Conservation (phyloP, 2,329 filamentous ascomycete species). For the Colletotrichum sp. region DNA sequence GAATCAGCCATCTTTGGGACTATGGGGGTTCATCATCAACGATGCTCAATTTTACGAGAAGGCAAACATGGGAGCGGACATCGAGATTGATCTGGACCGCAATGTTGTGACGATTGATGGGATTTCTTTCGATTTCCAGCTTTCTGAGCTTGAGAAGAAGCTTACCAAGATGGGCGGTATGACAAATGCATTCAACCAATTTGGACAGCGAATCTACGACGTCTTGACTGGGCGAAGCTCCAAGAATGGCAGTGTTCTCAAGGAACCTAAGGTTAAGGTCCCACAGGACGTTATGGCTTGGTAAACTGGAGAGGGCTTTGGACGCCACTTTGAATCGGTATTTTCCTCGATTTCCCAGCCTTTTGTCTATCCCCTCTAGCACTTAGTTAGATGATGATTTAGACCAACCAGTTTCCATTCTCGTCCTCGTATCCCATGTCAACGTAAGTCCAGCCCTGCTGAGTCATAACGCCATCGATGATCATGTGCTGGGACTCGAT, state of each 20-base stretch:
- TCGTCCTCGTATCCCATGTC: slow-evolving; percentile 34
- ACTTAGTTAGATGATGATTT: not conserved
- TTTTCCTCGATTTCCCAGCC: not conserved
- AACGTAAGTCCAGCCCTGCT: slow-evolving; percentile 26
- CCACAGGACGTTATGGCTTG: not conserved
- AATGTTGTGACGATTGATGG: slow-evolving; percentile 23
- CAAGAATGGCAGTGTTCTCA: not conserved
- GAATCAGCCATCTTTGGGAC: slow-evolving; percentile 49
- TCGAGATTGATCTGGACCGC: slow-evolving; percentile 38
- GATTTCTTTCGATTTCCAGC: slow-evolving; percentile 34
- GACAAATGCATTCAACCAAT: slow-evolving; percentile 41
- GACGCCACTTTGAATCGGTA: not conserved
- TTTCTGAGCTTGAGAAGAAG: slow-evolving; percentile 43
- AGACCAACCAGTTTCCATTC: slow-evolving; percentile 29
- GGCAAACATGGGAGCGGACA: slow-evolving; percentile 36
- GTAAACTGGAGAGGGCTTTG: not conserved
- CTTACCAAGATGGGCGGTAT: slow-evolving; percentile 42
- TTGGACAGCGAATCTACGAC: slow-evolving; percentile 32
- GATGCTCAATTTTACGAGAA: slow-evolving; percentile 42
- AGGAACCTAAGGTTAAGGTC: not conserved
- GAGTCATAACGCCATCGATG: slow-evolving; percentile 26
- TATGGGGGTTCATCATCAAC: slow-evolving; percentile 45
- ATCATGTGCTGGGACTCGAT: slow-evolving; percentile 20
- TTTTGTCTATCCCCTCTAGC: not conserved
- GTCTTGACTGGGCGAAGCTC: not conserved